phyloP scores from a whole-genome alignment of 768 basidiomycete genomes.

The Kwoniella sp. region DNA sequence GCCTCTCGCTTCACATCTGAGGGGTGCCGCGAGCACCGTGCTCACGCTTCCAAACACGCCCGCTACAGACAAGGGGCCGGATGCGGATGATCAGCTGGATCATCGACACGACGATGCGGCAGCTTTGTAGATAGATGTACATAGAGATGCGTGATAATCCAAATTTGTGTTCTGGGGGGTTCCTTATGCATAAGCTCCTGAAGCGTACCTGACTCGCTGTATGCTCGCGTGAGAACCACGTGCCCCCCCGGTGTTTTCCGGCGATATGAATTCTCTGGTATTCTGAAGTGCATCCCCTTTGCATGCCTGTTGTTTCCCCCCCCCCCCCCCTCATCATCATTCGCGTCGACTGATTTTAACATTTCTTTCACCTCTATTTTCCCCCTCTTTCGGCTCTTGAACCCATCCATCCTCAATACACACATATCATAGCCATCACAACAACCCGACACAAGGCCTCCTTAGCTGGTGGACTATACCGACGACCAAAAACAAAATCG shows the following conservation, averaged over 20 bases:
- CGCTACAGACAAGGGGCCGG: too few species aligned
- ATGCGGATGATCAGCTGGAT: too few species aligned
- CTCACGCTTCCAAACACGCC: too few species aligned
- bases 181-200: not conserved
- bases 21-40: too few species aligned
- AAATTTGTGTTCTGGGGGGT: too few species aligned
- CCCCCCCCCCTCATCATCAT: not conserved
- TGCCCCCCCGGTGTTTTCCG: constrained; percentile 19
- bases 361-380: not conserved
- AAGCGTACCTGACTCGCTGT: too few species aligned
- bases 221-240: not conserved
- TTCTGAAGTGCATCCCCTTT: too few species aligned
- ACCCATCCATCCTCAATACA: constrained; percentile 3
- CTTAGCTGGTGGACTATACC: not conserved
- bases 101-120: too few species aligned
- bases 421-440: constrained; percentile 1
- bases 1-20: too few species aligned
- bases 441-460: not conserved
- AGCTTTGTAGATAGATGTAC: too few species aligned
- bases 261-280: constrained; percentile 19
- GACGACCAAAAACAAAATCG: not conserved
- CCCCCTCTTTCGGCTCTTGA: not conserved
- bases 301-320: not conserved
- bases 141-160: too few species aligned
- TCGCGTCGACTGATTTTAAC: constrained; percentile 7